Conservation (phyloP, 768 basidiomycete species). For the Tylopilus subfusipes region DNA sequence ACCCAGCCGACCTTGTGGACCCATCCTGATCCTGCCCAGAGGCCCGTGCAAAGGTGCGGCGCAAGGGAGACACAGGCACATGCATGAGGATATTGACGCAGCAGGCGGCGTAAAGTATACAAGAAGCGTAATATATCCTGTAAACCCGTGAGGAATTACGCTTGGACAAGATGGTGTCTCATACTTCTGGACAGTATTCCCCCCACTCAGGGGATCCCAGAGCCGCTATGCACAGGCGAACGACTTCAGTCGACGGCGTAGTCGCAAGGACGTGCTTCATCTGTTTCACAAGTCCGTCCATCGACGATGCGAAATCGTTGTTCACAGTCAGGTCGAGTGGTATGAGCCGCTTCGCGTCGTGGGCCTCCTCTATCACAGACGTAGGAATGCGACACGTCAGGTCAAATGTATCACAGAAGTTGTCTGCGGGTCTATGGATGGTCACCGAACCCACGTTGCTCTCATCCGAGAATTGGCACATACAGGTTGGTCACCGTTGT, state of each 20-base stretch:
- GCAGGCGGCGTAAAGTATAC: constrained; percentile 55
- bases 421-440: constrained; percentile 45
- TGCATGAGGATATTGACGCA: constrained; percentile 54
- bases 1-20: constrained; percentile 75
- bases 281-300: constrained; percentile 26
- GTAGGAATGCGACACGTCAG: constrained; percentile 60
- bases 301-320: constrained; percentile 18
- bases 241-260: constrained; percentile 33
- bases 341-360: constrained; percentile 37
- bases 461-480: constrained; percentile 32
- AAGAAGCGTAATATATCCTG: constrained; percentile 75
- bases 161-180: constrained; percentile 8
- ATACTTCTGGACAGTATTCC: constrained; percentile 53
- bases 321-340: constrained; percentile 22
- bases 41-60: constrained; percentile 55
- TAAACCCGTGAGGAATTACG: constrained; percentile 2
- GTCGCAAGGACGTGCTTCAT: constrained; percentile 29
- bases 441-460: constrained; percentile 6
- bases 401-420: constrained; percentile 72
- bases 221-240: constrained; percentile 60
- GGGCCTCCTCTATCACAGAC: constrained; percentile 44
- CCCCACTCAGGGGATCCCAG: constrained; percentile 72
- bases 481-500: constrained; percentile 68
- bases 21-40: constrained; percentile 68
- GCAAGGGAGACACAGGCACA: constrained; percentile 70